Percentiles rank a stretch among this genome's conserved stretches.
Evolutionary conservation across 441 rosid species (phyloP).

Genomic region (Erysimum pusillum): DNA sequence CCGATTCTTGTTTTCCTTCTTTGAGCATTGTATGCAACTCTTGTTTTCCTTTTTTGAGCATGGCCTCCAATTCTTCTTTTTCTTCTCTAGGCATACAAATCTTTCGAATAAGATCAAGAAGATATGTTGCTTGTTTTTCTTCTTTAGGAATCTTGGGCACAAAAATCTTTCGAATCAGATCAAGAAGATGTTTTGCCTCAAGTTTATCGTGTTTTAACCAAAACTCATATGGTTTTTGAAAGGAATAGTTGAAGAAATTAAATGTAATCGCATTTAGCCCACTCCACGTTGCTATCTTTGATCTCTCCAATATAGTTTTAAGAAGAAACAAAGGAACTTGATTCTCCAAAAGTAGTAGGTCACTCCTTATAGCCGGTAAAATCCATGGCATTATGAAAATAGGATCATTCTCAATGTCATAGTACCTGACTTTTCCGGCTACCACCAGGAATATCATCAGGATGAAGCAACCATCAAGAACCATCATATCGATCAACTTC

Average conservation of each 20-base stretch:
- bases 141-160: neutral
- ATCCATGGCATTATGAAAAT: neutral
- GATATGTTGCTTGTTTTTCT: neutral
- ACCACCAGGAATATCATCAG: neutral
- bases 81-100: neutral
- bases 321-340: neutral
- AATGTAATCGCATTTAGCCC: neutral
- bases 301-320: neutral
- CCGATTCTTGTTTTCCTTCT: neutral
- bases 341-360: neutral
- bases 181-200: conserved; percentile 10
- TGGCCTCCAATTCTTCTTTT: neutral
- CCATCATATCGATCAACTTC: neutral
- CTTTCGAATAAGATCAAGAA: neutral
- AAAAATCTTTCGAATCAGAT: neutral
- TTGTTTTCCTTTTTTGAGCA: no score
- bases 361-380: neutral
- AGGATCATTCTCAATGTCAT: neutral
- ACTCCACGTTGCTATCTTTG: no score
- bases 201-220: neutral
- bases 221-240: neutral
- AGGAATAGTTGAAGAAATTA: neutral
- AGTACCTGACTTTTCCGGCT: neutral
- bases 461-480: neutral
- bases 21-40: neutral